Conservation (phyloP, 495 filamentous ascomycete genomes). For the Echria macrotheca region DNA sequence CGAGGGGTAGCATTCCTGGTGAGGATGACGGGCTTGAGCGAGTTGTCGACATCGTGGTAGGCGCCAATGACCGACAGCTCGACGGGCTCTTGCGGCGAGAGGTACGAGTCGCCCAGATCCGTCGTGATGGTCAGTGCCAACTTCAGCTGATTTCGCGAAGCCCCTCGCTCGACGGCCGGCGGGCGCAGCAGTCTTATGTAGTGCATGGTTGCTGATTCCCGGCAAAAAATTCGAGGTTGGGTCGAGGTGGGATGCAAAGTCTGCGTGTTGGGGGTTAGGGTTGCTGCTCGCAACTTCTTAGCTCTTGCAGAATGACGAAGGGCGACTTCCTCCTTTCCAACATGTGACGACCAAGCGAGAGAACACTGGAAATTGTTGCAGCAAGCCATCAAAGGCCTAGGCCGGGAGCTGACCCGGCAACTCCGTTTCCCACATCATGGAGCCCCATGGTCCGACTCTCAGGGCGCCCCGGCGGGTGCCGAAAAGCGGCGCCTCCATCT, state of each 20-base stretch:
- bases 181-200: conserved; percentile 74
- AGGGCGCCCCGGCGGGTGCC: conserved; percentile 9
- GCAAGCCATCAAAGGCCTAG: too few species aligned
- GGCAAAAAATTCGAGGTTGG: neutral
- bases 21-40: conserved; percentile 35
- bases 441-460: too few species aligned
- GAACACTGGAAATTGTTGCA: neutral
- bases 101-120: conserved; percentile 82
- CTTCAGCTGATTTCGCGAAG: conserved; percentile 33
- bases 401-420: too few species aligned
- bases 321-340: neutral
- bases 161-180: conserved; percentile 40
- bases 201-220: conserved; percentile 52
- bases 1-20: conserved; percentile 12
- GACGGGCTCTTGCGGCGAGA: conserved; percentile 58
- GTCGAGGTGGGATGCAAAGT: neutral
- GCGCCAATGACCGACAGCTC: conserved; percentile 45
- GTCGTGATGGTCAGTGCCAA: conserved; percentile 73
- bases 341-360: neutral
- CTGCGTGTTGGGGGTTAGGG: neutral
- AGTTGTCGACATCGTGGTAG: conserved; percentile 22
- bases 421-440: too few species aligned
- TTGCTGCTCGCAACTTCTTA: neutral
- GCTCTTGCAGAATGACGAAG: neutral
- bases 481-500: conserved; percentile 8